Evolutionary conservation across 2,329 filamentous ascomycete species (phyloP).

Genomic region (Phialophora expanda): DNA sequence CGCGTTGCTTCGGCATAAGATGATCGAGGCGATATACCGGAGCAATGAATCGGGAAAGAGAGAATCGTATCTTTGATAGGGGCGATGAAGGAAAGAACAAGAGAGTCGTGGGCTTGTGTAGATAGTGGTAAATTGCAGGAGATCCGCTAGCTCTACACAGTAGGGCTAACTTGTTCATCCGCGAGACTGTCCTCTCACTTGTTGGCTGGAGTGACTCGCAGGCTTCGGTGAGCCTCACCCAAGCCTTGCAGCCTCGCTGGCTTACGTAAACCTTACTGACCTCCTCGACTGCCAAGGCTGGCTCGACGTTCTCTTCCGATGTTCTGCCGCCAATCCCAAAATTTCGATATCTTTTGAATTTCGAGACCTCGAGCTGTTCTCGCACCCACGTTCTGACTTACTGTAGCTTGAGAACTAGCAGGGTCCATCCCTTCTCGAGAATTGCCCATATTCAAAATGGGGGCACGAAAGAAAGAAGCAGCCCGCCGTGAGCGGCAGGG

Average conservation of each 20-base stretch:
- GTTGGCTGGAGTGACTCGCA: neutral
- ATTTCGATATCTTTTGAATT: neutral
- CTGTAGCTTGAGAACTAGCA: neutral
- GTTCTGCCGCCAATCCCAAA: neutral
- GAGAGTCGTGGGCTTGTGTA: too few relatives aligned
- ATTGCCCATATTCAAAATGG: constrained; percentile 63
- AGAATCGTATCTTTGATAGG: constrained; percentile 24
- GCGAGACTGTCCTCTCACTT: too few relatives aligned
- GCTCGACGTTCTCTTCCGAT: neutral
- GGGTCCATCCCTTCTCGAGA: neutral
- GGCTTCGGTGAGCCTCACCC: too few relatives aligned
- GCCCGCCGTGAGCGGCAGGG: constrained; percentile 82
- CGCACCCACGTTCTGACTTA: neutral
- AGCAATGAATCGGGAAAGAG: constrained; percentile 30
- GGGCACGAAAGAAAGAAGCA: constrained; percentile 89
- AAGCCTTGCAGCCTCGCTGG: neutral
- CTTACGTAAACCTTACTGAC: neutral
- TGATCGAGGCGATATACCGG: constrained; percentile 36
- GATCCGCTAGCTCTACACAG: too few relatives aligned
- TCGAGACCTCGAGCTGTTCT: neutral
- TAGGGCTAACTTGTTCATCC: too few relatives aligned
- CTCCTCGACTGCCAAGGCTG: neutral
- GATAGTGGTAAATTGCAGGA: too few relatives aligned
- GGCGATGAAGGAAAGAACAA: too few relatives aligned
- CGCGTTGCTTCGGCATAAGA: constrained; percentile 30